Evolutionary conservation across 257 asterid genomes (phyloP).

Genomic region (Petunia secreta): DNA sequence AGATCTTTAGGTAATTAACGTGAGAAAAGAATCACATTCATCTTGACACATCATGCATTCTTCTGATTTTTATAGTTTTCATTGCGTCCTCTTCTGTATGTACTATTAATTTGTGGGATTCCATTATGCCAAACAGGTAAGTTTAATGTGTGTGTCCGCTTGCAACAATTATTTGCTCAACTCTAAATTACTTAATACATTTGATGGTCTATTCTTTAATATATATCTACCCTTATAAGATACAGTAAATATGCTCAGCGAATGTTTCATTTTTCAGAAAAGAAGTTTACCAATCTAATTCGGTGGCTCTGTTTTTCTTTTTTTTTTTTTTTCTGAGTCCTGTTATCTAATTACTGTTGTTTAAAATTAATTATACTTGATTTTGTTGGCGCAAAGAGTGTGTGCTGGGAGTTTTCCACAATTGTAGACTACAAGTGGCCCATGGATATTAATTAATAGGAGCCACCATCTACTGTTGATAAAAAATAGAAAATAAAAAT

Average conservation of each 20-base stretch:
- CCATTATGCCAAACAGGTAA: too few relatives aligned
- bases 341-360: background rate
- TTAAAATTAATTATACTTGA: background rate
- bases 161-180: background rate
- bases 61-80: too few relatives aligned
- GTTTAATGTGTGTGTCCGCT: background rate
- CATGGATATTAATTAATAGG: constrained; percentile 10
- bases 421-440: background rate
- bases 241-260: background rate
- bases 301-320: too few relatives aligned
- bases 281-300: background rate
- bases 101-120: too few relatives aligned
- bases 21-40: too few relatives aligned
- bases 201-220: background rate
- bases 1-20: too few relatives aligned
- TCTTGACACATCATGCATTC: too few relatives aligned
- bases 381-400: background rate
- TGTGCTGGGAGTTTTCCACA: background rate
- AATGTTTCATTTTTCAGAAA: background rate
- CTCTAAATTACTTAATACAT: background rate
- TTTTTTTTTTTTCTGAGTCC: background rate
- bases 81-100: too few relatives aligned
- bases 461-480: constrained; percentile 16
- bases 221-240: background rate
- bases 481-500: background rate